These are phyloP conservation scores for Pelomyxa schiedti DNA, from an alignment of 78 protist genomes.

Conservation along the genomic window DNA sequence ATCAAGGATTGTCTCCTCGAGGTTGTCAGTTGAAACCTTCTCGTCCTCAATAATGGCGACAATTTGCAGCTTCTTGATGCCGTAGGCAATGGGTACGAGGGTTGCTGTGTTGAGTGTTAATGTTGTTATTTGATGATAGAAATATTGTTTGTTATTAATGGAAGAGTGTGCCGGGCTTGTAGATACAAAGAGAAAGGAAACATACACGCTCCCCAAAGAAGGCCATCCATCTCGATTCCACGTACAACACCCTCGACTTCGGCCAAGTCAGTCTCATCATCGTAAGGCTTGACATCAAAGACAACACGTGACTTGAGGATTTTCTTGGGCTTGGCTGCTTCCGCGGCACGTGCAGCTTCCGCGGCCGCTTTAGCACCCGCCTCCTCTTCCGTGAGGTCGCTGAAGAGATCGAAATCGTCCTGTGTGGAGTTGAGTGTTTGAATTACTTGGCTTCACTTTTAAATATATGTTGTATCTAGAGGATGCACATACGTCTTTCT, in stretches of 20 bases:
- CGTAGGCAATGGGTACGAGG: conserved; percentile 73
- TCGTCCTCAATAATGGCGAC: conserved; percentile 65
- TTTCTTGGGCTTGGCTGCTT: conserved; percentile 4
- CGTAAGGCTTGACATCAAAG: conserved; percentile 84
- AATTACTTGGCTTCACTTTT: not conserved
- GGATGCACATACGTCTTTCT: not conserved
- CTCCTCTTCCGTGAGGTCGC: conserved; percentile 55
- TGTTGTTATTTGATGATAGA: not conserved
- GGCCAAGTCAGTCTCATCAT: conserved; percentile 63
- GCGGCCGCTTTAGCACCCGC: conserved; percentile 38
- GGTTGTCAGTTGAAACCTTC: conserved; percentile 44
- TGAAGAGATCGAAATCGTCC: conserved; percentile 67
- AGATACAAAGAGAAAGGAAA: not conserved
- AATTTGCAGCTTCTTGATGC: conserved; percentile 78
- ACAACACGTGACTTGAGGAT: conserved; percentile 53
- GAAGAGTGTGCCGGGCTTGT: not conserved
- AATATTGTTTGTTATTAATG: not conserved
- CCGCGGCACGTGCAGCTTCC: conserved; percentile 32
- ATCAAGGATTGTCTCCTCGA: conserved; percentile 52
- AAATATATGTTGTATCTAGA: too few species aligned
- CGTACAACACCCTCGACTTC: conserved; percentile 50
- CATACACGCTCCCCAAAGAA: conserved; percentile 64
- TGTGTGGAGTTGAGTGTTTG: not conserved
- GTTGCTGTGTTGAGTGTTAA: not conserved
- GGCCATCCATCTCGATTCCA: conserved; percentile 65